Conservation (phyloP, 2,329 filamentous ascomycete genomes). For the Neoascochyta sp. region DNA sequence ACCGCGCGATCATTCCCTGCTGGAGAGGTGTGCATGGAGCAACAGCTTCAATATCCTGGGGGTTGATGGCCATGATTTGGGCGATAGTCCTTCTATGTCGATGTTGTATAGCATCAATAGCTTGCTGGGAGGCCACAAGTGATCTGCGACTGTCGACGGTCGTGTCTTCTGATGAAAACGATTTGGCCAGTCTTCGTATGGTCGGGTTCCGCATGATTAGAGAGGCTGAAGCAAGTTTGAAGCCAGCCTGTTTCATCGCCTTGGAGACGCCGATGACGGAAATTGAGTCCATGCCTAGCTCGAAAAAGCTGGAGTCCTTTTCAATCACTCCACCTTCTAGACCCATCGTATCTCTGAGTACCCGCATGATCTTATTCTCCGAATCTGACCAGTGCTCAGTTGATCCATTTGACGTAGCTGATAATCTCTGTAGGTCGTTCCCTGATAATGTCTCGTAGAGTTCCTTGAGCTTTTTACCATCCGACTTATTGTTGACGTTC, state of each 20-base stretch:
- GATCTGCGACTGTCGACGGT: slow-evolving; percentile 17
- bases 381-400: slow-evolving; percentile 33
- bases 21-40: slow-evolving; percentile 82
- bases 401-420: slow-evolving; percentile 8
- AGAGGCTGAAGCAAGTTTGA: slow-evolving; percentile 59
- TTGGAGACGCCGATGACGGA: slow-evolving; percentile 69
- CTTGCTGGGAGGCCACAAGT: slow-evolving; percentile 54
- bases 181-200: slow-evolving; percentile 41
- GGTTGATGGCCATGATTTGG: slow-evolving; percentile 49
- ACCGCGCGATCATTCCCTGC: slow-evolving; percentile 76
- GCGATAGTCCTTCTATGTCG: slow-evolving; percentile 55
- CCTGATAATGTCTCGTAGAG: slow-evolving; percentile 62
- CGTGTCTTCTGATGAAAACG: slow-evolving; percentile 17
- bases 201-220: slow-evolving; percentile 59
- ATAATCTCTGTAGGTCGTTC: slow-evolving; percentile 59
- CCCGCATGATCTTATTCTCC: slow-evolving; percentile 50
- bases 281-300: slow-evolving; percentile 84
- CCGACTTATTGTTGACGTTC: slow-evolving; percentile 85
- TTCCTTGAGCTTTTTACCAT: slow-evolving; percentile 63
- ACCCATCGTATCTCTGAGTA: slow-evolving; percentile 54
- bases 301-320: slow-evolving; percentile 68
- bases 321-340: slow-evolving; percentile 46
- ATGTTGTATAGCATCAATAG: slow-evolving; percentile 62
- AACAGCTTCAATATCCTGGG: slow-evolving; percentile 63
- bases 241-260: slow-evolving; percentile 60